Conservation (phyloP, 2,329 filamentous ascomycete genomes). For the Boeremia exigua region DNA sequence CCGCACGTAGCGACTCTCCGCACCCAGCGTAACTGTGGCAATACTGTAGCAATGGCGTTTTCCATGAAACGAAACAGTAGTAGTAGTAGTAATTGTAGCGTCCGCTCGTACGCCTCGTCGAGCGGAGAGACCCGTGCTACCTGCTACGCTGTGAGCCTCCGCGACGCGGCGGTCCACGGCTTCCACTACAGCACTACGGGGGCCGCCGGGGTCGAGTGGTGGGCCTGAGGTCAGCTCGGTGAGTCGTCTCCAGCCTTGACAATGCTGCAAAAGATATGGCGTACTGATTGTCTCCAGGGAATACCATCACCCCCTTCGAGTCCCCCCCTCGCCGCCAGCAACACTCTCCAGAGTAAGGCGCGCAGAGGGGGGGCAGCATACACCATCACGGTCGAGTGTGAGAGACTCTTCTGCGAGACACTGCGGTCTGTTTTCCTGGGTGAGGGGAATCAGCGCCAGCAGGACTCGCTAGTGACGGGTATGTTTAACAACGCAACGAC, state of each 20-base stretch:
- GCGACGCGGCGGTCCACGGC: slow-evolving; percentile 69
- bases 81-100: slow-evolving; percentile 68
- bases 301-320: slow-evolving; percentile 84
- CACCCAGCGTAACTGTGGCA: slow-evolving; percentile 53
- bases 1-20: slow-evolving; percentile 15
- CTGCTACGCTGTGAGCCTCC: slow-evolving; percentile 81
- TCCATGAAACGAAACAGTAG: slow-evolving; percentile 73
- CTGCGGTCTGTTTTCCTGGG: slow-evolving; percentile 92
- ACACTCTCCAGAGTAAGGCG: slow-evolving; percentile 53
- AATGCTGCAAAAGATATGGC: background rate
- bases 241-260: slow-evolving; percentile 20
- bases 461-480: slow-evolving; percentile 88
- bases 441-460: slow-evolving; percentile 81
- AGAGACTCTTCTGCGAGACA: slow-evolving; percentile 99
- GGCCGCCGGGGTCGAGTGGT: slow-evolving; percentile 66
- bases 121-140: slow-evolving; percentile 83
- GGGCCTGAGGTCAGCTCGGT: slow-evolving; percentile 55
- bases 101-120: slow-evolving; percentile 62
- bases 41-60: slow-evolving; percentile 68
- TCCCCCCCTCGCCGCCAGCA: slow-evolving; percentile 83
- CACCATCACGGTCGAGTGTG: slow-evolving; percentile 99
- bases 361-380: slow-evolving; percentile 87
- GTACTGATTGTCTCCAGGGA: slow-evolving; percentile 61
- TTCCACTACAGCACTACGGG: slow-evolving; percentile 96
- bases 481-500: slow-evolving; percentile 55